Base-by-base conservation (phyloP, 495 filamentous ascomycete species). In the Daldinia loculata region DNA sequence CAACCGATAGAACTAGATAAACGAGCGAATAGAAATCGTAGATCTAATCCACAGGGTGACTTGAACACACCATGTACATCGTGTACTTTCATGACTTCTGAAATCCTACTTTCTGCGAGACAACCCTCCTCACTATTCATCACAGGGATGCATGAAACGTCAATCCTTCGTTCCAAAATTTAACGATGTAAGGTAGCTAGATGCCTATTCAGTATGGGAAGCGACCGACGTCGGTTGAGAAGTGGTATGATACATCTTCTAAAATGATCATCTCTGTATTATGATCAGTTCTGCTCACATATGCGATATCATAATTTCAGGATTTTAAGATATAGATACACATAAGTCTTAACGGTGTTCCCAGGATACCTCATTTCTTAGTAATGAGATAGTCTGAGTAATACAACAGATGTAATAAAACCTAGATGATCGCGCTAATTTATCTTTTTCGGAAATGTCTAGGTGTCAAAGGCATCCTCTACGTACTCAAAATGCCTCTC, bases 401-500 rank as follows among this genome's bases (percentile, higher is more conserved):
- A 36, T 19, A n/a, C 7, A 12, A 8, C 1, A 6, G 1, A 6
- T 29, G 15, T n/a, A 8, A 52, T 30, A 56, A 56, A 19, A 56
- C 15, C 29, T 11, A 17, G 15, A 56, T 0, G 4, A 32, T 7
- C 12, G 2, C 8, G 32, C 22, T n/a, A 29, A 17, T 11, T 45
- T 5, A 41, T 29, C 19, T 19, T 14, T 50, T 45, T 36, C 17
- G n/a, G 9, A 43, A 26, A 27, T 32, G 12, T 11, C 22, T 27
- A 36, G 9, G 4, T 41, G 30, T 32, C 7, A 22, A 41, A 63
- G 30, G 4, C 4, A 26, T 38, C 2, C 15, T 22, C 12, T 32
- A 24, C n/a, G 8, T 48, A 52, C 52, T 38, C 2, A 48, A 43
- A 3, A 69, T 69, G 66, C 41, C 66, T 32, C 30, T 63, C 32